A percentile compares a stretch with the other conserved stretches of the same genome.
Conservation (phyloP, 768 basidiomycete genomes). For the Russula griseocarnosa region DNA sequence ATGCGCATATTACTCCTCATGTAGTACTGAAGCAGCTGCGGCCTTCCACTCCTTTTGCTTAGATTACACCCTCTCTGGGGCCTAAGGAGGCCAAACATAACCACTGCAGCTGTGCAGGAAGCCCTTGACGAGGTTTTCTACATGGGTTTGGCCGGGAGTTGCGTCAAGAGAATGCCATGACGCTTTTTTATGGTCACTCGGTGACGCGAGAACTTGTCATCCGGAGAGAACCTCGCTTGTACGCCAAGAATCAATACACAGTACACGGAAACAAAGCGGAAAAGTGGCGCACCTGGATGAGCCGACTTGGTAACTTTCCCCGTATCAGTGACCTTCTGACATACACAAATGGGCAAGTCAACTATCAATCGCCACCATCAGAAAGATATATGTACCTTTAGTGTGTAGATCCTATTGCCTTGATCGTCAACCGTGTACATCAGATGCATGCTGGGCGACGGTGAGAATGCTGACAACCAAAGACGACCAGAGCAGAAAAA, state of each 20-base stretch:
- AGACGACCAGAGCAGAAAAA: background rate
- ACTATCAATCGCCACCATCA: background rate
- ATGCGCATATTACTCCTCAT: constrained; percentile 8
- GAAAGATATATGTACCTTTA: constrained; percentile 58
- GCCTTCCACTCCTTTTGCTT: background rate
- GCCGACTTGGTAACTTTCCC: constrained; percentile 92
- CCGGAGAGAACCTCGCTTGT: constrained; percentile 96
- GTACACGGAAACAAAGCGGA: background rate
- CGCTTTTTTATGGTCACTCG: constrained; percentile 97
- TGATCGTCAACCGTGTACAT: constrained; percentile 84
- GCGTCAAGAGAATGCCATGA: constrained; percentile 82
- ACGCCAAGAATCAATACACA: background rate
- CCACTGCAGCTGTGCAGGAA: background rate
- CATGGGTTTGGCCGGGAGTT: constrained; percentile 84
- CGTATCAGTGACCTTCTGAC: constrained; percentile 76
- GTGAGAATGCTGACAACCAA: background rate
- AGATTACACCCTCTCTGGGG: background rate
- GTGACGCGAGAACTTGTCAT: constrained; percentile 98
- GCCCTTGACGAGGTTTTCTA: constrained; percentile 37
- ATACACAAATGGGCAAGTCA: constrained; percentile 4
- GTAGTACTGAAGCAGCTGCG: background rate
- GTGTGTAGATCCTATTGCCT: constrained; percentile 85
- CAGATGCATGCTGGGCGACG: constrained; percentile 72
- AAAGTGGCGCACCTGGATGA: constrained; percentile 73
- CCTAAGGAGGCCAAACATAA: background rate